Evolutionary conservation across 495 filamentous ascomycete genomes (phyloP).

Genomic region (Niebla homalea): DNA sequence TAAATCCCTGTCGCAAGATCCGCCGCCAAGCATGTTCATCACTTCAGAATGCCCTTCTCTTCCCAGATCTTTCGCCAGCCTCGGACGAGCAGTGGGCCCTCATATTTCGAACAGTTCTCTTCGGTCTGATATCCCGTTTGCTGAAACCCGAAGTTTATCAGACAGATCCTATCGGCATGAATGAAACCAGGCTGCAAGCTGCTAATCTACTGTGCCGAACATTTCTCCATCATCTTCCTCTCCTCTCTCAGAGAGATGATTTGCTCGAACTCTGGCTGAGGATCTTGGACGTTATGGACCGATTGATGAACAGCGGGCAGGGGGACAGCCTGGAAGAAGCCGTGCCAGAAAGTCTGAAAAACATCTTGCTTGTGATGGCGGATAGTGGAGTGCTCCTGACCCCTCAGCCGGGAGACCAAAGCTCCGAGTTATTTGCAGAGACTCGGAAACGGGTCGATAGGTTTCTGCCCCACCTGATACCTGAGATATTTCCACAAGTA

Average conservation of each 20-base stretch:
- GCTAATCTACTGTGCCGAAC: slow-evolving; percentile 87
- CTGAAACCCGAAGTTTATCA: slow-evolving; percentile 94
- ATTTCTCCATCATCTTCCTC: slow-evolving; percentile 84
- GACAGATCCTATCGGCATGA: slow-evolving; percentile 85
- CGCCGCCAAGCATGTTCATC: slow-evolving; percentile 77
- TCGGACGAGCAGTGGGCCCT: slow-evolving; percentile 86
- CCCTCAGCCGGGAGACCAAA: slow-evolving; percentile 45
- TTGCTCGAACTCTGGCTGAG: slow-evolving; percentile 87
- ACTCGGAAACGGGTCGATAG: slow-evolving; percentile 84
- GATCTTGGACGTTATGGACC: slow-evolving; percentile 89
- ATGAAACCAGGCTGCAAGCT: slow-evolving; percentile 83
- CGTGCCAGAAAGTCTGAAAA: slow-evolving; percentile 90
- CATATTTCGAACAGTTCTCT: slow-evolving; percentile 89
- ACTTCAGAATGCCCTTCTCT: slow-evolving; percentile 75
- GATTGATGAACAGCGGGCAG: slow-evolving; percentile 92
- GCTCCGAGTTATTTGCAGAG: slow-evolving; percentile 38
- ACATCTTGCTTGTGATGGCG: slow-evolving; percentile 91
- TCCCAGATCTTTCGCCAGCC: slow-evolving; percentile 55
- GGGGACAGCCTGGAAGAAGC: slow-evolving; percentile 87
- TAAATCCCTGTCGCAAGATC: slow-evolving; percentile 90
- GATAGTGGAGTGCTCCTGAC: slow-evolving; percentile 73
- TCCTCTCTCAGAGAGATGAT: slow-evolving; percentile 73
- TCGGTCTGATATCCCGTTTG: slow-evolving; percentile 79
- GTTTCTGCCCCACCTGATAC: slow-evolving; percentile 67
- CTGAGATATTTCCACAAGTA: slow-evolving; percentile 32